Percentiles rank a stretch among this genome's conserved stretches.
These are phyloP conservation scores for Coix lacrymajobi DNA, from an alignment of 176 grass and related monocot species.

Conservation along the genomic window DNA sequence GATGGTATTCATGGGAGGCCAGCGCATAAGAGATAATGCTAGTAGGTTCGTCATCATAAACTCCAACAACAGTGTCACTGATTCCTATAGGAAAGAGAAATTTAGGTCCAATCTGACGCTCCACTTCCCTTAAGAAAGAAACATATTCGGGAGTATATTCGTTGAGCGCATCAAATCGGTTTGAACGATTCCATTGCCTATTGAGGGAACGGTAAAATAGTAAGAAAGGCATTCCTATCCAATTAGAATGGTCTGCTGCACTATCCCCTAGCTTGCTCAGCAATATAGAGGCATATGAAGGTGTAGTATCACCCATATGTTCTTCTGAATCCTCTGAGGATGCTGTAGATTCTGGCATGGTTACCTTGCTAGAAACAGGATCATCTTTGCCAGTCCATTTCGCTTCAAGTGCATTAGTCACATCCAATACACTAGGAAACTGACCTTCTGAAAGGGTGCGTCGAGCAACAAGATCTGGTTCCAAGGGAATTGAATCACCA, in stretches of 20 bases:
- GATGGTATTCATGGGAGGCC: constrained; percentile 73
- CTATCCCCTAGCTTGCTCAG: constrained; percentile 56
- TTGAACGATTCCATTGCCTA: constrained; percentile 57
- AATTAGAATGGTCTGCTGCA: constrained; percentile 57
- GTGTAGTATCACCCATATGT: constrained; percentile 39
- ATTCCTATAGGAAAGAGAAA: constrained; percentile 78
- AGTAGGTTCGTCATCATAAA: constrained; percentile 90
- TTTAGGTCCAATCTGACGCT: constrained; percentile 61
- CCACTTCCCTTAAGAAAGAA: constrained; percentile 46
- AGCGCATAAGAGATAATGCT: constrained; percentile 88
- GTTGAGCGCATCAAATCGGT: constrained; percentile 49
- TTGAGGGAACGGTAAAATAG: constrained; percentile 67
- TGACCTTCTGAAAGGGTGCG: constrained; percentile 89
- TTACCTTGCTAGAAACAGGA: constrained; percentile 32
- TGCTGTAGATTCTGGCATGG: constrained; percentile 36
- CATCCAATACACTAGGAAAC: constrained; percentile 63
- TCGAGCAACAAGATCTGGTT: constrained; percentile 53
- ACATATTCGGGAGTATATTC: constrained; percentile 56
- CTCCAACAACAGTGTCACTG: constrained; percentile 80
- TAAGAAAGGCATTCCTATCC: constrained; percentile 59
- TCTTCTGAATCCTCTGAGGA: constrained; percentile 54
- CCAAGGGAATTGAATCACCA: constrained; percentile 44
- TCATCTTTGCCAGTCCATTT: constrained; percentile 83
- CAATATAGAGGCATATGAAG: constrained; percentile 46
- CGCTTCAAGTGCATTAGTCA: constrained; percentile 73